Base-by-base conservation (phyloP, 352 stramenopile genomes). In the Globisporangium nodosum region DNA sequence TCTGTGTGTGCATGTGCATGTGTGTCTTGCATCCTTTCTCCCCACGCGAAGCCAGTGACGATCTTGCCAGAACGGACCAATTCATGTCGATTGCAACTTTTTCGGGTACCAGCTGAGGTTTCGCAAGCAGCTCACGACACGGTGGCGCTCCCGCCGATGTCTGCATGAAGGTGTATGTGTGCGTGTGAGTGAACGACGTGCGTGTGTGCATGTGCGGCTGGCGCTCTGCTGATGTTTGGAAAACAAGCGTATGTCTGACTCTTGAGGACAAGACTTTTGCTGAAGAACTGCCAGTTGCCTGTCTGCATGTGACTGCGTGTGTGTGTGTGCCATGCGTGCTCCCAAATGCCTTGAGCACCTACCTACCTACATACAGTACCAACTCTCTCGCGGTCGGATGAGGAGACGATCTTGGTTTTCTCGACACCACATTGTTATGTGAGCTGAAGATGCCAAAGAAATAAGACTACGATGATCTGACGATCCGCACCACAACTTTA, bases 391-490 rank as follows among this genome's bases (percentile, higher is more conserved):
- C 47, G 53, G 77, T 88, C 73, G 78, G 78, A 76, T 89, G 81
- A 92, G 75, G 80, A 92, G 74, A 45, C 66, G 64, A 63, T 63
- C 67, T 69, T 68, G 63, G 68, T 79, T 82, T 76, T 71, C 73
- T 73, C 52, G 70, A 73, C 58, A 63, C 73, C 65, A 67, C 74
- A 78, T 78, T 62, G 52, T 16, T 72, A 74, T 82, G 76, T 52
- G 63, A 73, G 52, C 60, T 91, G 78, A 76, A 76, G 81, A 91
- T 63, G 70, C 60, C 76, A 71, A 68, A 67, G 68, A 78, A 66
- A 63, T 64, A 88, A 90, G 82, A 92, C 82, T 92, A 92, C 82
- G 82, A 92, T 92, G 82, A 92, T 89, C 82, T 81, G 82, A 90
- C 74, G 74, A 81, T 63, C 12, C 49, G 49, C 49, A 37, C 43